Evolutionary conservation across 306 rosid genomes (phyloP), one percentile per base, ranked within the genome.

Genomic region (Inga laurina): DNA sequence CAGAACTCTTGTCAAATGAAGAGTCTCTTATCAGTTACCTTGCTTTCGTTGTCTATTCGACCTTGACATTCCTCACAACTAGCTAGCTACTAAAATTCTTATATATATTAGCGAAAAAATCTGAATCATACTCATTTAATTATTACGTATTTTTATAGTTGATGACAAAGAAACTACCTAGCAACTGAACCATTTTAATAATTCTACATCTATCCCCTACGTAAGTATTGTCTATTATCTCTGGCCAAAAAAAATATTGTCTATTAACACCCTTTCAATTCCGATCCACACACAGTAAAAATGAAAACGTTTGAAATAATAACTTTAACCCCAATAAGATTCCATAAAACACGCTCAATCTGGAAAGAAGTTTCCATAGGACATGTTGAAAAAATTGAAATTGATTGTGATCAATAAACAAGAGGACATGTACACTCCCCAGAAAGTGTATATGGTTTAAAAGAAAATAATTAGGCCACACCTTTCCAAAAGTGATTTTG

Each of bases 1-100:
- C 75, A 5, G 35, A 39, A 4, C 75, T 71, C 74, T 16, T 43
- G 75, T 71, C 75, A 71, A 71, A n/a, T 43, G 75, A 71, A 22
- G 54, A 71, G 75, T 71, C 56, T 34, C 75, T 22, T 71, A 21
- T 9, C 12, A 43, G 44, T 39, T 71, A n/a, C 75, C 75, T 71
- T 44, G 37, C 75, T n/a, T 71, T 71, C 21, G 16, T 22, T 22
- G 5, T 71, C 75, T 22, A 0, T 71, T 71, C 75, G 35, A 71
- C 75, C 75, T 71, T n/a, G 22, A 57, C 43, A 43, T 44, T 72
- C 57, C 37, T 14, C 32, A 72, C 13, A 44, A 22, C 21, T 48
- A 48, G 52, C 56, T 44, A 39, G 52, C 56, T 44, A 39, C 75
- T 70, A 21, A 4, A 70, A 2, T 5, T 66, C 44, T 66, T 37